Conservation (phyloP, 805 yeast species). For the Candida khao-thaluensis region DNA sequence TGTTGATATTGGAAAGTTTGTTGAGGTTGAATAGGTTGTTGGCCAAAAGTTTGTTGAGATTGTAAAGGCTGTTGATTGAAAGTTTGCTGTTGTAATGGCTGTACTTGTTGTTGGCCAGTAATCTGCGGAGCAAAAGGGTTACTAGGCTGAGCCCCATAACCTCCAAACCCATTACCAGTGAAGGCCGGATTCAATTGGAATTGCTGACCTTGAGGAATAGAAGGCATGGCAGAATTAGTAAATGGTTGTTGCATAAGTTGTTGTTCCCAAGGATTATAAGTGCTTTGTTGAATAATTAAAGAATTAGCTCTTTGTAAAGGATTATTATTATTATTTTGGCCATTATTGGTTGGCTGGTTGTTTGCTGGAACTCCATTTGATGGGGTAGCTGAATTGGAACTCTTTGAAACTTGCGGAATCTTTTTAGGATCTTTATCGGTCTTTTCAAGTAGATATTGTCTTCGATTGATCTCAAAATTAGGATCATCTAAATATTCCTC, state of each 20-base stretch:
- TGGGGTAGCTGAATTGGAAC: background rate
- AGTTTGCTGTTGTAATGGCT: constrained; percentile 3
- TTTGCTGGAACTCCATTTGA: background rate
- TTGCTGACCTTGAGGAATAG: constrained; percentile 14
- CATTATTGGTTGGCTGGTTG: too few relatives aligned
- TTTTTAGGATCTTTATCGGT: constrained; percentile 29
- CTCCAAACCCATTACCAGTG: constrained; percentile 64
- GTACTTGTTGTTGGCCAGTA: constrained; percentile 15
- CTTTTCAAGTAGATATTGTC: constrained; percentile 73
- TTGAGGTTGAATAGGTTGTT: constrained; percentile 15
- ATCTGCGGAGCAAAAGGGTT: constrained; percentile 21
- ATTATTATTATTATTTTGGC: background rate
- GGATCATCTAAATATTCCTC: constrained; percentile 89
- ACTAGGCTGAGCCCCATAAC: constrained; percentile 35
- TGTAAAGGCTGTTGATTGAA: constrained; percentile 17
- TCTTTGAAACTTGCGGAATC: constrained; percentile 15
- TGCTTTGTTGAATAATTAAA: constrained; percentile 36
- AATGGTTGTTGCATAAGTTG: constrained; percentile 12
- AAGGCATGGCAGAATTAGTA: background rate
- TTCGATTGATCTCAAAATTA: constrained; percentile 74
- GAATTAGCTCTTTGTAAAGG: constrained; percentile 21
- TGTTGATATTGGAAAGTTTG: constrained; percentile 1
- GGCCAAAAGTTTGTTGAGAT: constrained; percentile 14
- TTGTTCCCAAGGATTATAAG: constrained; percentile 43
- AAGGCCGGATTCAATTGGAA: constrained; percentile 12